A percentile compares a stretch with the other conserved stretches of the same genome.
Conservation (phyloP, 495 filamentous ascomycete species). For the Aspergillus panamensis region DNA sequence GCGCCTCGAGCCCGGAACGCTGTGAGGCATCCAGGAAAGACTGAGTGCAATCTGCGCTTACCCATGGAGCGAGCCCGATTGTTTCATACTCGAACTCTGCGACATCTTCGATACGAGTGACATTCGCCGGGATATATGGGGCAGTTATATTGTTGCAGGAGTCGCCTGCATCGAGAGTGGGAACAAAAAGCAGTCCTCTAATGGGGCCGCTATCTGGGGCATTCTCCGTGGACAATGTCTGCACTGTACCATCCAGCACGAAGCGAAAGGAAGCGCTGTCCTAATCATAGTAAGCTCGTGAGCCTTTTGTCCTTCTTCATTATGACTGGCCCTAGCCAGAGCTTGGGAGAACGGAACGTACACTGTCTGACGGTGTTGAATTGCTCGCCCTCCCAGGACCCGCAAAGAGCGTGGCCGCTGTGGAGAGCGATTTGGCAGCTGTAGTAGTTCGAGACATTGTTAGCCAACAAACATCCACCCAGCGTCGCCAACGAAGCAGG, state of each 20-base stretch:
- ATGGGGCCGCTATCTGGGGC: conserved; percentile 53
- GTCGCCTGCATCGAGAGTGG: conserved; percentile 54
- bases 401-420: conserved; percentile 40
- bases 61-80: conserved; percentile 91
- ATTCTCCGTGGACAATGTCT: conserved; percentile 64
- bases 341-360: conserved; percentile 22
- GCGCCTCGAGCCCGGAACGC: conserved; percentile 53
- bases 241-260: conserved; percentile 56
- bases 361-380: conserved; percentile 33
- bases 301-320: conserved; percentile 5
- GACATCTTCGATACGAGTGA: conserved; percentile 66
- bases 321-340: neutral
- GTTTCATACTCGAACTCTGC: conserved; percentile 50
- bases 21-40: conserved; percentile 64
- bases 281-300: conserved; percentile 31
- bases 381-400: conserved; percentile 37
- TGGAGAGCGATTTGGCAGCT: conserved; percentile 28
- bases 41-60: conserved; percentile 62
- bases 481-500: neutral
- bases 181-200: conserved; percentile 78
- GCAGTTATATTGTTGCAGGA: conserved; percentile 57
- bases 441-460: conserved; percentile 24
- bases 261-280: conserved; percentile 62
- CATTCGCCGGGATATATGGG: conserved; percentile 65
- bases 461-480: conserved; percentile 5